Percentiles rank a stretch among this genome's conserved stretches.
Evolutionary conservation across 345 rosid species (phyloP).

Genomic region (Atalantia buxifolia): DNA sequence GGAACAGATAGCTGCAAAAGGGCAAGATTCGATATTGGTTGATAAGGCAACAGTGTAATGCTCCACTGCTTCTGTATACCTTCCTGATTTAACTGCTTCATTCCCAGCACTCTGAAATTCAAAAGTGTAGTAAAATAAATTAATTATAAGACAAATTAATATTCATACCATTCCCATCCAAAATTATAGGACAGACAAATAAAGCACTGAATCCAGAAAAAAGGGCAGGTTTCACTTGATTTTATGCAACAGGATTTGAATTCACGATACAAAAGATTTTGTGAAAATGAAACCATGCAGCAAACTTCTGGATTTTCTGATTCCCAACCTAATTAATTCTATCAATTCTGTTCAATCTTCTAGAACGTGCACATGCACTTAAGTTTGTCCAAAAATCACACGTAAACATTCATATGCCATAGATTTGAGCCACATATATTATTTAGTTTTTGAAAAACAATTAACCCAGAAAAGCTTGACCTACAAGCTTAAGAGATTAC

Average conservation of each 20-base stretch:
- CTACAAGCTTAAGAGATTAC: neutral
- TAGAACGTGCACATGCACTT: neutral
- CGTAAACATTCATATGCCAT: neutral
- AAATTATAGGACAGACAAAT: neutral
- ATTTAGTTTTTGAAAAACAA: neutral
- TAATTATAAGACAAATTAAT: neutral
- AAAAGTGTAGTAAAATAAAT: slow-evolving; percentile 10
- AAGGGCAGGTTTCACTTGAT: neutral
- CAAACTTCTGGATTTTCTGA: neutral
- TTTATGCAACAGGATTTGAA: neutral
- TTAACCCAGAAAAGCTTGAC: neutral
- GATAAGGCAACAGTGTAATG: slow-evolving; percentile 76
- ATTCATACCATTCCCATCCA: neutral
- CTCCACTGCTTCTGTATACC: slow-evolving; percentile 73
- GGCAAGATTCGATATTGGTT: slow-evolving; percentile 73
- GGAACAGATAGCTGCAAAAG: slow-evolving; percentile 86
- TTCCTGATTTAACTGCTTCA: slow-evolving; percentile 69
- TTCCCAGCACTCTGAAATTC: slow-evolving; percentile 71
- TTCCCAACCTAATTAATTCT: neutral
- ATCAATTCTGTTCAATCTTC: neutral
- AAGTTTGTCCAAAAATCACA: neutral
- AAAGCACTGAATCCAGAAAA: slow-evolving; percentile 1
- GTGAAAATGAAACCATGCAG: neutral
- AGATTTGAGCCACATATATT: neutral
- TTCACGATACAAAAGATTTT: neutral